Percentiles rank a stretch among this genome's conserved stretches.
These are phyloP conservation scores for Yamadazyma pseudoaaseri DNA, from an alignment of 1,139 yeast species.

Conservation along the genomic window DNA sequence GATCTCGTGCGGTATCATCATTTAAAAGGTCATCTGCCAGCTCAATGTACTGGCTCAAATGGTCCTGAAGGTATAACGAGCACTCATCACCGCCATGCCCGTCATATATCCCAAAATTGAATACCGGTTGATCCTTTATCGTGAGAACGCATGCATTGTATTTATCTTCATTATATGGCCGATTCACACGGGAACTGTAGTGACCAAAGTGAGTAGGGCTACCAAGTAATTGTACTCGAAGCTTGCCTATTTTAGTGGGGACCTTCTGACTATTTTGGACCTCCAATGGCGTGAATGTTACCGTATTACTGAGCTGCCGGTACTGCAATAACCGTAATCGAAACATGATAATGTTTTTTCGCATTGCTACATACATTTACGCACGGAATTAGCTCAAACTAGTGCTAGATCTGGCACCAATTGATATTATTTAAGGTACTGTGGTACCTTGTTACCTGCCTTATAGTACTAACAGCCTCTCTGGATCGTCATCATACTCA, in stretches of 20 bases:
- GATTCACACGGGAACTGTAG: slow-evolving; percentile 69
- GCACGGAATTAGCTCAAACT: too few species aligned
- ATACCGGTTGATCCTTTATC: slow-evolving; percentile 30
- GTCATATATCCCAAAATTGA: slow-evolving; percentile 77
- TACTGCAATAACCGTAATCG: too few species aligned
- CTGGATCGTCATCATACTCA: slow-evolving; percentile 18
- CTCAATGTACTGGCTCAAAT: slow-evolving; percentile 60
- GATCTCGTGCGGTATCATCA: slow-evolving; percentile 29
- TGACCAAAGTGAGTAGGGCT: slow-evolving; percentile 84
- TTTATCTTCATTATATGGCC: slow-evolving; percentile 79
- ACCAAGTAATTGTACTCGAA: slow-evolving; percentile 55
- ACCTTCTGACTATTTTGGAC: not conserved
- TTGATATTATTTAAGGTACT: too few species aligned
- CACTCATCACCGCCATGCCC: slow-evolving; percentile 93
- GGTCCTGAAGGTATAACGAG: slow-evolving; percentile 53
- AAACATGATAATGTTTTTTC: too few species aligned
- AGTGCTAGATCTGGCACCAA: too few species aligned
- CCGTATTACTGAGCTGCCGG: slow-evolving; percentile 15
- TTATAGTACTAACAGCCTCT: slow-evolving; percentile 1
- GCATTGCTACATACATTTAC: too few species aligned
- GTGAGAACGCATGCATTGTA: slow-evolving; percentile 60
- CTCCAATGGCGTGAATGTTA: slow-evolving; percentile 16
- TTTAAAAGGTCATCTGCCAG: slow-evolving; percentile 20
- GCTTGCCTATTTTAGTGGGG: slow-evolving; percentile 20
- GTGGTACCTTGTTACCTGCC: too few species aligned